Percentiles rank a stretch among this genome's conserved stretches.
phyloP scores from a whole-genome alignment of 2,329 filamentous ascomycete species.

The Sclerotinia glacialis region DNA sequence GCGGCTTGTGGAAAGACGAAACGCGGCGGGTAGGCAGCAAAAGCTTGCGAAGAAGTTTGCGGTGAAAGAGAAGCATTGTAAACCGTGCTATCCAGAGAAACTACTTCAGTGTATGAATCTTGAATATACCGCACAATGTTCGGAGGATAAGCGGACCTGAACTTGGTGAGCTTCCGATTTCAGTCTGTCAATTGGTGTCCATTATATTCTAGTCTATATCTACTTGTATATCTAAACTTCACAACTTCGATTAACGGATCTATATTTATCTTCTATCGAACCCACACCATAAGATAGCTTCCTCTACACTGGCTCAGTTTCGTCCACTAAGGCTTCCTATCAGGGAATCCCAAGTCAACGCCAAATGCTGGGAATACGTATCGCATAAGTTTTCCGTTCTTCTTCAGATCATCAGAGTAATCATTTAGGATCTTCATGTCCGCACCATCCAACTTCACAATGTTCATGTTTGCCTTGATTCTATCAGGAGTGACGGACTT shows the following conservation, averaged over 20 bases:
- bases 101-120: too few relatives aligned
- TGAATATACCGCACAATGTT: too few relatives aligned
- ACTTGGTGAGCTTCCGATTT: background rate
- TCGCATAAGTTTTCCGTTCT: constrained; percentile 53
- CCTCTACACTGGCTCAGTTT: background rate
- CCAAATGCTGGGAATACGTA: constrained; percentile 70
- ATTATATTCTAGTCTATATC: background rate
- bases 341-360: constrained; percentile 69
- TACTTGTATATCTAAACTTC: background rate
- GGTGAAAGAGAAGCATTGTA: too few relatives aligned
- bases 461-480: constrained; percentile 67
- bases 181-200: background rate
- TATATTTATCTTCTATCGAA: too few relatives aligned
- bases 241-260: background rate
- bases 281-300: background rate
- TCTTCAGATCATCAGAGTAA: constrained; percentile 50
- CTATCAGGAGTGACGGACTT: constrained; percentile 68
- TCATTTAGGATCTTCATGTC: constrained; percentile 58
- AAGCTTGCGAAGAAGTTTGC: too few relatives aligned
- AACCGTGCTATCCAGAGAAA: too few relatives aligned
- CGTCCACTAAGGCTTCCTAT: constrained; percentile 37
- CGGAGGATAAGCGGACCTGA: too few relatives aligned
- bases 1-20: too few relatives aligned
- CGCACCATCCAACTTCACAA: constrained; percentile 62
- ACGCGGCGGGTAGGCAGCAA: too few relatives aligned